Percentiles rank a stretch among this genome's conserved stretches.
Conservation (phyloP, 2,329 filamentous ascomycete species). For the Arthrobotrys megalospora region DNA sequence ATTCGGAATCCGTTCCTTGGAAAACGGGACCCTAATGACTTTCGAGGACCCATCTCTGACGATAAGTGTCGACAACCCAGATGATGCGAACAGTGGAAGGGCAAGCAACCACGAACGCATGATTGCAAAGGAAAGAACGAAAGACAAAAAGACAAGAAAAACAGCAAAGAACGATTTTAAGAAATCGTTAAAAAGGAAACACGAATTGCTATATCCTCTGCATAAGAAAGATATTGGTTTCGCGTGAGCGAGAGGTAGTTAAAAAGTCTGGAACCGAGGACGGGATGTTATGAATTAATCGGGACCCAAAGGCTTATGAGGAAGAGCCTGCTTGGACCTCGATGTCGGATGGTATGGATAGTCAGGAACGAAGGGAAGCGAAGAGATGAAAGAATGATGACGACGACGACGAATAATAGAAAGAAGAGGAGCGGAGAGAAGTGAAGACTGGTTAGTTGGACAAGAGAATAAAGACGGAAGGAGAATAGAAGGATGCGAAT, state of each 20-base stretch:
- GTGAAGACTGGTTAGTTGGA: too few species aligned
- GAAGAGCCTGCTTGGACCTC: conserved; percentile 34
- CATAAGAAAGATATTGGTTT: conserved; percentile 59
- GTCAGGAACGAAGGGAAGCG: conserved; percentile 43
- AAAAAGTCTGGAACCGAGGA: conserved; percentile 11
- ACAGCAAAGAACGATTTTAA: conserved; percentile 31
- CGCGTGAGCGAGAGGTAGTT: conserved; percentile 41
- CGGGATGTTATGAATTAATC: conserved; percentile 12
- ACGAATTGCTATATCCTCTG: conserved; percentile 56
- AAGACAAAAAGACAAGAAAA: background rate
- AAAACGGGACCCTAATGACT: conserved; percentile 58
- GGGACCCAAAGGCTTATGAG: conserved; percentile 26
- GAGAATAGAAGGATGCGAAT: conserved; percentile 22
- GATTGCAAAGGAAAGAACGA: conserved; percentile 24
- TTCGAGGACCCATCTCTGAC: conserved; percentile 50
- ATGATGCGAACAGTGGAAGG: conserved; percentile 38
- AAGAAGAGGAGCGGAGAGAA: conserved; percentile 8
- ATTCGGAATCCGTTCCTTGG: conserved; percentile 37
- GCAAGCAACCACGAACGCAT: conserved; percentile 53
- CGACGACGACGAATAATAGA: background rate
- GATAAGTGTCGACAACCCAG: conserved; percentile 45
- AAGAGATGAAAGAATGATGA: conserved; percentile 45
- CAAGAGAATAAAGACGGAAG: conserved; percentile 29
- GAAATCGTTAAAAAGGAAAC: conserved; percentile 48
- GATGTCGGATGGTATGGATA: conserved; percentile 35